A percentile compares a stretch with the other conserved stretches of the same genome.
These are phyloP conservation scores for Picochlorum sp. DNA, from an alignment of 139 green algal species.

Conservation along the genomic window DNA sequence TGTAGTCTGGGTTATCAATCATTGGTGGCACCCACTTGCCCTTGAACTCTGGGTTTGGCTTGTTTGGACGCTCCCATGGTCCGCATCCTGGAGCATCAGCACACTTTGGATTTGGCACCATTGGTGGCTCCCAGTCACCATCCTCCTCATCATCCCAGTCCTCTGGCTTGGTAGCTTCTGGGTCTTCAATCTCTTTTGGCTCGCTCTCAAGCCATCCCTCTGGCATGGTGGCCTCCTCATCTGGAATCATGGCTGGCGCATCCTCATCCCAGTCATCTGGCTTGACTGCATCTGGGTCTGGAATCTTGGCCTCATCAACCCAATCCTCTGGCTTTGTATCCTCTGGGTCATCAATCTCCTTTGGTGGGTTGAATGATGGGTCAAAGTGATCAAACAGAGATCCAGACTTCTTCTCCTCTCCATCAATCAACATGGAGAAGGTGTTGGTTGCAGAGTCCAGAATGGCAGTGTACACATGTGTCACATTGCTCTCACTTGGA, in stretches of 20 bases:
- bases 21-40: conserved; percentile 68
- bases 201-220: conserved; percentile 90
- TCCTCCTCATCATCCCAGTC: conserved; percentile 95
- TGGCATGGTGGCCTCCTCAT: conserved; percentile 72
- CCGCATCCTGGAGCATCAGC: conserved; percentile 68
- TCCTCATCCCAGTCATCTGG: conserved; percentile 89
- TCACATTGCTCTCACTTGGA: conserved; percentile 37
- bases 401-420: conserved; percentile 48
- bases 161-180: conserved; percentile 68
- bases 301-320: conserved; percentile 64
- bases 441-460: conserved; percentile 64
- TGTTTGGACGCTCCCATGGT: conserved; percentile 75
- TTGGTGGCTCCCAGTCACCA: conserved; percentile 79
- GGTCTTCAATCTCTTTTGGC: conserved; percentile 64
- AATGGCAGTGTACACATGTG: conserved; percentile 71
- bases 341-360: conserved; percentile 68
- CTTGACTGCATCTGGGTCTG: conserved; percentile 74
- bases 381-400: conserved; percentile 65
- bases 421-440: conserved; percentile 73
- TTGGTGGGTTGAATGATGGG: conserved; percentile 65
- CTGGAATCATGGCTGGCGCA: conserved; percentile 48
- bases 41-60: conserved; percentile 87
- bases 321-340: conserved; percentile 81
- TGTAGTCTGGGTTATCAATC: conserved; percentile 89
- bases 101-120: conserved; percentile 73